phyloP scores from a whole-genome alignment of 1,139 yeast genomes.

The Kurtzmaniella natalensis region DNA sequence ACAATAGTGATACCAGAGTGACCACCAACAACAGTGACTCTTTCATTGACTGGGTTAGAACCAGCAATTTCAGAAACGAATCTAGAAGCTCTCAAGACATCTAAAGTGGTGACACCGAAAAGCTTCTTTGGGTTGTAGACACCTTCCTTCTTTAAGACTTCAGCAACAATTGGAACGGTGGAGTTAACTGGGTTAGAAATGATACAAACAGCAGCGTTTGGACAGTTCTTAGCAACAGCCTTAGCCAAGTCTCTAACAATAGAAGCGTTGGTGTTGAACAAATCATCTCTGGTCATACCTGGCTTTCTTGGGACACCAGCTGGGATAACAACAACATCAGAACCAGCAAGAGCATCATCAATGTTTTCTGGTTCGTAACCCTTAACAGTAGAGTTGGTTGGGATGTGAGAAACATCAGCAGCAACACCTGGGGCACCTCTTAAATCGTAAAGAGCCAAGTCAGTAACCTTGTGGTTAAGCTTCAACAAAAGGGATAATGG shows the following conservation, averaged over 20 bases:
- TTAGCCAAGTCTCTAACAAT: slow-evolving; percentile 81
- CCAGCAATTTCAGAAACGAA: slow-evolving; percentile 59
- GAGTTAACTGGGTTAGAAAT: slow-evolving; percentile 97
- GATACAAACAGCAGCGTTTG: slow-evolving; percentile 70
- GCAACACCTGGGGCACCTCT: slow-evolving; percentile 91
- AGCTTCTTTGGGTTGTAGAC: slow-evolving; percentile 75
- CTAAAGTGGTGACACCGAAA: slow-evolving; percentile 92
- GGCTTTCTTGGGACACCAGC: slow-evolving; percentile 99
- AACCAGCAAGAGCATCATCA: slow-evolving; percentile 59
- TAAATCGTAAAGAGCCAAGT: slow-evolving; percentile 80
- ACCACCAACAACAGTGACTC: slow-evolving; percentile 89
- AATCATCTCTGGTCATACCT: slow-evolving; percentile 96
- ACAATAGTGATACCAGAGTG: slow-evolving; percentile 96
- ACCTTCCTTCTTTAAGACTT: slow-evolving; percentile 71
- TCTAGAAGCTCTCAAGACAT: slow-evolving; percentile 84
- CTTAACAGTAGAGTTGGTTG: slow-evolving; percentile 69
- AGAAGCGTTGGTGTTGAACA: slow-evolving; percentile 89
- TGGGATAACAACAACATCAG: slow-evolving; percentile 83
- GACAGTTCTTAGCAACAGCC: slow-evolving; percentile 70
- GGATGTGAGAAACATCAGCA: slow-evolving; percentile 85
- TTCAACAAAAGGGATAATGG: slow-evolving; percentile 84
- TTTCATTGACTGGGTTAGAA: slow-evolving; percentile 54
- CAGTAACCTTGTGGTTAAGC: slow-evolving; percentile 54
- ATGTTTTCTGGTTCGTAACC: slow-evolving; percentile 65
- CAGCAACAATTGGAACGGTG: slow-evolving; percentile 89